Evolutionary conservation across 2,329 filamentous ascomycete species (phyloP).

Genomic region (Ploettnerulaceae sp.): DNA sequence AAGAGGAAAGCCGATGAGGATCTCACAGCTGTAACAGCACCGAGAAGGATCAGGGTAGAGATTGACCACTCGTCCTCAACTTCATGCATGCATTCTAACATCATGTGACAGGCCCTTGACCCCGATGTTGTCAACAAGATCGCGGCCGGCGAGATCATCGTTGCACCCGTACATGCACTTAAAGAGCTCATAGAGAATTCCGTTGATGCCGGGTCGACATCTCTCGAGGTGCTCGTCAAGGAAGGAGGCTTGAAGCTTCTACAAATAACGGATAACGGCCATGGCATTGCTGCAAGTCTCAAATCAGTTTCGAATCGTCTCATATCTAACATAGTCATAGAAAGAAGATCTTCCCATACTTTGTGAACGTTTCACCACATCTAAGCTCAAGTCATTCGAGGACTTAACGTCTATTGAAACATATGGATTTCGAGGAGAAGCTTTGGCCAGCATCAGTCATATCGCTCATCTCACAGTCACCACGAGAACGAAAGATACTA

Average conservation of each 20-base stretch:
- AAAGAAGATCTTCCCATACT: constrained; percentile 88
- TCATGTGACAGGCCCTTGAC: constrained; percentile 66
- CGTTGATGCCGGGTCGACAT: constrained; percentile 92
- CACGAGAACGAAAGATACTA: constrained; percentile 84
- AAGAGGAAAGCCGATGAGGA: constrained; percentile 47
- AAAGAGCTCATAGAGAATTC: constrained; percentile 98
- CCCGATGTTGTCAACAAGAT: constrained; percentile 98
- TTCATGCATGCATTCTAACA: constrained; percentile 6
- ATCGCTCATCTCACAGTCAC: constrained; percentile 95
- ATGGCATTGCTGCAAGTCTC: constrained; percentile 76
- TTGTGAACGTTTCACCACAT: constrained; percentile 95
- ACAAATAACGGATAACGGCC: constrained; percentile 96
- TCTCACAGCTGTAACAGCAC: constrained; percentile 36
- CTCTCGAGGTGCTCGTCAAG: constrained; percentile 85
- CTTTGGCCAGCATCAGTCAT: constrained; percentile 94
- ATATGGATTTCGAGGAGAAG: constrained; percentile 97
- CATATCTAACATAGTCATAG: constrained; percentile 40
- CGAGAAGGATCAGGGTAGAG: constrained; percentile 45
- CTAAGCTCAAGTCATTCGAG: constrained; percentile 89
- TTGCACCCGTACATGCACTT: constrained; percentile 89
- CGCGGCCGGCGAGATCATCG: constrained; percentile 95
- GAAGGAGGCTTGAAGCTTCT: constrained; percentile 92
- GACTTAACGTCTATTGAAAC: constrained; percentile 86
- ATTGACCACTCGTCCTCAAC: background rate
- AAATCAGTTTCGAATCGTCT: constrained; percentile 2